Base-by-base conservation (phyloP, 768 basidiomycete species). In the Cubamyces sp. region DNA sequence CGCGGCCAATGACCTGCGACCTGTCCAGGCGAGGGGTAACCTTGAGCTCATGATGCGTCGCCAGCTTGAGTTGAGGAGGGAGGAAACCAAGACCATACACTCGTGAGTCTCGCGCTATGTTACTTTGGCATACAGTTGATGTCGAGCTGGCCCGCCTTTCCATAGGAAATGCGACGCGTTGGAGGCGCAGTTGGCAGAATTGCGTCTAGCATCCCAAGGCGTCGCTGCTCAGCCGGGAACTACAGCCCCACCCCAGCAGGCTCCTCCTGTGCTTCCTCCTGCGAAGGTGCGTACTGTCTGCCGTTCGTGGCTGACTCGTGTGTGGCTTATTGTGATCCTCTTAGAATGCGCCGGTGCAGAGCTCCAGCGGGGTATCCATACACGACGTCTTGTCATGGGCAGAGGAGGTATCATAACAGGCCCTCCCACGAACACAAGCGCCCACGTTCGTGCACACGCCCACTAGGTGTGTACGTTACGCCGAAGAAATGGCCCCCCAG, bases 1-100 rank as follows among this genome's bases (percentile, higher is more conserved):
- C 15, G 90, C 91, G 18, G 91, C 91, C 40, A 96, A 96, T 69
- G 93, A 94, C 68, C 75, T 96, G 53, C 84, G 94, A 25, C 94
- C 93, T 0, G 90, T 94, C 5, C 66, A 93, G 88, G 93, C 94
- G 15, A 79, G 94, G 66, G 88, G 83, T 39, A 91, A 89, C 68
- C 80, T 96, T 46, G 92, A 94, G 71, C 75, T 79, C 8, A 87
- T 94, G 88, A 91, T 95, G 88, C 79, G 82, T 45, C 80, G 85
- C 19, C 92, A 95, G 69, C 78, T 95, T 4, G 86, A 92, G 54
- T 76, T 89, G 23, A 81, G 94, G 51, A 79, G 78, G 58, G 85
- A 87, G 67, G 93, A 94, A 75, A 91, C 92, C 0, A 79, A 70
- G 58, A 73, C 77, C 7, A 78, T 95, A 49, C 90, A 92, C 69